Base-by-base conservation (phyloP, 768 basidiomycete genomes). In the Xanthoconium stramineum region DNA sequence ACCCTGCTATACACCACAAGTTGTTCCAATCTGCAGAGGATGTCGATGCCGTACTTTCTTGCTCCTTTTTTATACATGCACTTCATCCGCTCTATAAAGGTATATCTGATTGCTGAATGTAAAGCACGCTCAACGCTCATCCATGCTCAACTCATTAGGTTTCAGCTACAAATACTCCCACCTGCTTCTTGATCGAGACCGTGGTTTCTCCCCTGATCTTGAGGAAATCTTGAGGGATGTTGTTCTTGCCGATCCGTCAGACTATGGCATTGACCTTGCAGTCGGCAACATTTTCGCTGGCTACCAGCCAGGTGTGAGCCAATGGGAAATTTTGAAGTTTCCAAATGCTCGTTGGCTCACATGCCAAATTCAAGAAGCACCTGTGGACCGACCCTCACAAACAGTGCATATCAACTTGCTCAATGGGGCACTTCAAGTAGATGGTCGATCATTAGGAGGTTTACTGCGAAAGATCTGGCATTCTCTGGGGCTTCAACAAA, bases 1-100 rank as follows among this genome's bases (percentile, higher is more conserved):
- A 37, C 19, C 20, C n/a, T 13, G 5, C 33, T 33, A 35, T 13
- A 11, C n/a, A 19, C n/a, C 19, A 3, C 30, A 35, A 35, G 12
- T 14, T n/a, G 28, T 14, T 47, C 12, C 46, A 47, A 13, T 33
- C 46, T 15, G 17, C 19, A 6, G 46, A 47, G 12, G 46, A 47
- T 35, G 46, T 47, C 33, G 33, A 33, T 6, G 46, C 33, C 12
- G 5, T 47, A 14, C 54, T 64, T 19, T 60, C 70, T 40, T 70
- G 72, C 47, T 55, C 62, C 5, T 53, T 74, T 46, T 55, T 64
- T 0, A 47, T 69, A 6, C 42, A 55, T 15, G 60, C 62, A 39
- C 64, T 64, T 47, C 44, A 33, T 11, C 64, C 63, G 47, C 44
- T 33, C 8, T 60, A 59, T 1, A 3, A 24, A 3, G 6, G 58